Evolutionary conservation across 805 yeast species (phyloP), one percentile per base, ranked within the genome.

Genomic region (Saturnispora quitensis): DNA sequence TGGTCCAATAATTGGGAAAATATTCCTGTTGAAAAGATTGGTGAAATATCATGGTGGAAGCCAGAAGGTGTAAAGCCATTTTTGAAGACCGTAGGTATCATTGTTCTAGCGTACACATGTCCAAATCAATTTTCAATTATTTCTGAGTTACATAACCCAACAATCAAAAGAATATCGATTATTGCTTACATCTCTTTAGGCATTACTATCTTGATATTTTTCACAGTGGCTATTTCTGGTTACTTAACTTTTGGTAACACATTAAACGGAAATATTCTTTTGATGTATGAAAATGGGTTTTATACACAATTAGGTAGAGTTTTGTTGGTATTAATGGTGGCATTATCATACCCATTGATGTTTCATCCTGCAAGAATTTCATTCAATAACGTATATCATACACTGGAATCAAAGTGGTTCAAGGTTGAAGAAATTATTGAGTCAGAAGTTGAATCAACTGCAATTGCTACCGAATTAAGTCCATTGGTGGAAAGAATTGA

Each of bases 291-390:
- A 6, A 70, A 75, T 51, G 73, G 80, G 2, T 58, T 72, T 10
- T 68, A 74, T 49, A 73, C 83, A 2, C 66, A 66, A 43, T 42
- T 73, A 17, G 93, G 88, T 5, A 76, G 85, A 56, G 70, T 78
- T 34, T 73, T 85, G 43, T 71, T 86, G 35, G 86, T 82, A 0
- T 64, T 81, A 18, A 84, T 86, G 90, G 86, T 86, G 15, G 69
- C 81, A n/a, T 69, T 86, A 40, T 82, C 89, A 4, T 86, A 74
- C 67, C 95, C 95, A 15, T 72, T 86, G 53, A 81, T 86, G 74
- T 84, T 88, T 60, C 89, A 86, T 64, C 95, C 95, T 20, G 81
- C 89, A 55, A 72, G 95, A 55, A 78, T 86, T 17, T 82, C 90
- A 3, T 68, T 80, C 31, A 84, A 86, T 64, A 88, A 86, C 61